A percentile compares a stretch with the other conserved stretches of the same genome.
These are phyloP conservation scores for Zygoascus sp. DNA, from an alignment of 1,139 yeast genomes.

Conservation along the genomic window DNA sequence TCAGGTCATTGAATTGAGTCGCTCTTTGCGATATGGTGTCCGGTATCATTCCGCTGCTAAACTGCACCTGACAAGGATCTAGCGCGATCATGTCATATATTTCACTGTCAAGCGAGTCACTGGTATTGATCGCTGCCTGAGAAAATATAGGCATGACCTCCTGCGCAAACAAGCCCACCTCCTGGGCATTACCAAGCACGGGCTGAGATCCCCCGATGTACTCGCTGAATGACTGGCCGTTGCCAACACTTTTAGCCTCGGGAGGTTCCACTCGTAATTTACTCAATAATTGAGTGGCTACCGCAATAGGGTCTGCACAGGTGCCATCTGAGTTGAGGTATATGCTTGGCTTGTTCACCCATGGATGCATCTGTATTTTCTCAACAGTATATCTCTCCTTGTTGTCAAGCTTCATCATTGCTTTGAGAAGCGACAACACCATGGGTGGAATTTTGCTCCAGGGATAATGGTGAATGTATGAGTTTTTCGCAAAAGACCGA, in stretches of 20 bases:
- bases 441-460: slow-evolving; percentile 50
- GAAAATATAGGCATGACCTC: neutral
- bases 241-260: slow-evolving; percentile 5
- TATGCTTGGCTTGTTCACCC: slow-evolving; percentile 44
- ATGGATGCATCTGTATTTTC: slow-evolving; percentile 45
- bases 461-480: slow-evolving; percentile 11
- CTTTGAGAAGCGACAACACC: slow-evolving; percentile 47
- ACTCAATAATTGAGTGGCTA: slow-evolving; percentile 46
- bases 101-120: slow-evolving; percentile 15
- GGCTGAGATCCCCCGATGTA: slow-evolving; percentile 14
- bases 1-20: slow-evolving; percentile 30
- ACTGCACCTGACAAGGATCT: slow-evolving; percentile 52
- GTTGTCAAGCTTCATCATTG: slow-evolving; percentile 47
- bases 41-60: slow-evolving; percentile 31
- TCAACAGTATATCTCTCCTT: slow-evolving; percentile 40
- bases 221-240: neutral
- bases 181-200: slow-evolving; percentile 5
- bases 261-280: slow-evolving; percentile 31
- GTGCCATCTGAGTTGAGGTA: slow-evolving; percentile 41
- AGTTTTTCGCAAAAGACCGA: slow-evolving; percentile 38
- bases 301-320: slow-evolving; percentile 50
- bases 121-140: neutral
- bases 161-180: slow-evolving; percentile 10
- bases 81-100: slow-evolving; percentile 39
- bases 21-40: slow-evolving; percentile 32